Evolutionary conservation across 805 yeast species (phyloP), one percentile per base, ranked within the genome.

Genomic region (Yarrowia bubula): DNA sequence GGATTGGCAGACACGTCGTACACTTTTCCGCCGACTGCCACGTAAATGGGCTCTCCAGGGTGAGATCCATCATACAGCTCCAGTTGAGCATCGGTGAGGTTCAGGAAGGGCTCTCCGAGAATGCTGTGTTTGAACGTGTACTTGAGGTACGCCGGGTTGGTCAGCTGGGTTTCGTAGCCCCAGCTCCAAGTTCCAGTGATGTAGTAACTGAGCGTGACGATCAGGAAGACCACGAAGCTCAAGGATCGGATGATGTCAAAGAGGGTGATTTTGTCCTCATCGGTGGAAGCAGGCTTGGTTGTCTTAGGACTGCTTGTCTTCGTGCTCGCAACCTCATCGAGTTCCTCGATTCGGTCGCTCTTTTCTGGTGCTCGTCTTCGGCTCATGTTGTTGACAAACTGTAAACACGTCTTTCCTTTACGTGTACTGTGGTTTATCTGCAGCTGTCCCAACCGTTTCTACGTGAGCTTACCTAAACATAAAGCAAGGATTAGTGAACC

Each of bases 21-120:
- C 0, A 88, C 86, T 13, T 76, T 77, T 0, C 89, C 89, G 69
- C 85, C 76, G 3, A 88, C 73, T 0, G 84, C 89, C 3, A 89
- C 68, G 68, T 83, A 85, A 1, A 88, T 80, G 0, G 90, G 90
- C 8, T 78, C 69, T 0, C 57, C 50, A 0, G 78, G 70, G 68
- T 83, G 79, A 0, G 78, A 47, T 0, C 92, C 92, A 69, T 84
- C 75, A 71, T 77, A 84, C n/a, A 68, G 66, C 0, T 84, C 71
- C 33, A 88, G 75, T 67, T 85, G 81, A 0, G 73, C 77, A 3
- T 78, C 72, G 0, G 87, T 79, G 64, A 85, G 73, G 41, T 72
- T 71, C 55, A 75, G 73, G 31, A 69, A 66, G 9, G 73, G 72
- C 7, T 65, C 68, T 9, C 65, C 28, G 33, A 44, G 35, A 18